Evolutionary conservation across 2,329 filamentous ascomycete genomes (phyloP), one percentile per base, ranked within the genome.

Genomic region (Aspergillus amoenus): DNA sequence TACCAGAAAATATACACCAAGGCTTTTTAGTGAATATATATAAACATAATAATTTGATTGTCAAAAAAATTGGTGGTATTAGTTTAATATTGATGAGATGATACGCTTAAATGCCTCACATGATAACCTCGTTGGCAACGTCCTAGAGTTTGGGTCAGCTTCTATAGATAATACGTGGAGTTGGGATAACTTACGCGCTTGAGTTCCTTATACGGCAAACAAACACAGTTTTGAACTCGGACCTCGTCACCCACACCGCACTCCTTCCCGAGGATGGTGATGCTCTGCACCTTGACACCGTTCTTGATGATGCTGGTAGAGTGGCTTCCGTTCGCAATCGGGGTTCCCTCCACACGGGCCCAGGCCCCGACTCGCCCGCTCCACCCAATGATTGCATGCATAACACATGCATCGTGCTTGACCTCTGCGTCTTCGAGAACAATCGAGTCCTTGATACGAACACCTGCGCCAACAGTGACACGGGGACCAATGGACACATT

Each of bases 351-450:
- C 24, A 99, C 93, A 73, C 94, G 89, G 52, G 94, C 93, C 94
- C 94, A 99, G n/a, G 93, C 91, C 61, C 94, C 94, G 15, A 99
- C 88, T 61, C 91, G 90, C 80, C 92, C 95, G 77, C 89, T 90
- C 94, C 94, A 97, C 57, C 94, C 94, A 66, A 99, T 92, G 68
- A 99, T 97, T 4, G 91, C 89, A 81, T 97, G 96, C 67, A 97
- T 81, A 45, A 99, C 87, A 70, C 93, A 97, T 12, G 94, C 91
- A 71, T 97, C 94, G 75, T 97, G 94, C 81, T 93, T 96, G 78
- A 99, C 90, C 78, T 97, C 93, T 0, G 87, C 86, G 71, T 97
- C 93, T 77, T 97, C 94, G 21, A 97, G 84, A 6, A 99, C 92
- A 66, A 99, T 94, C 3, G 92, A 88, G 77, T 99, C 94, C 83